Percentiles rank a stretch among this genome's conserved stretches.
These are phyloP conservation scores for Globisporangium paroecandrum DNA, from an alignment of 352 stramenopile genomes.

Conservation along the genomic window DNA sequence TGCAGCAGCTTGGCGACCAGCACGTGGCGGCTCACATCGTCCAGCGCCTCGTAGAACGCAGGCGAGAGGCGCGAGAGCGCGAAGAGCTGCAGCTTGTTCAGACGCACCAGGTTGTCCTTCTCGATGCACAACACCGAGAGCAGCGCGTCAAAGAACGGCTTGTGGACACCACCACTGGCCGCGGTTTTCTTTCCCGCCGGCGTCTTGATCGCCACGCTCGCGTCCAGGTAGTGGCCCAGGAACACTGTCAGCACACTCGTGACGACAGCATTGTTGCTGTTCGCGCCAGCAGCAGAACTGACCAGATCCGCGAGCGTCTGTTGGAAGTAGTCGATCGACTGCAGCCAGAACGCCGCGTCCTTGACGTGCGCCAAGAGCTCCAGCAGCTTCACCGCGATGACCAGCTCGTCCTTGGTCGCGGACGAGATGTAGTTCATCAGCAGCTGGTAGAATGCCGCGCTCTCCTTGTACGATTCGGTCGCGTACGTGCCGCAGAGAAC, in stretches of 20 bases:
- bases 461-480: constrained; percentile 22
- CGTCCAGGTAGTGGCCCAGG: constrained; percentile 53
- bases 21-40: constrained; percentile 44
- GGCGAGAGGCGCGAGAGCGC: constrained; percentile 37
- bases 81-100: constrained; percentile 45
- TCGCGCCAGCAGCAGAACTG: neutral
- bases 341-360: constrained; percentile 48
- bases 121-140: constrained; percentile 44
- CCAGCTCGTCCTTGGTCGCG: constrained; percentile 37
- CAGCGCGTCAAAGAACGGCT: constrained; percentile 54
- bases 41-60: constrained; percentile 42
- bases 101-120: constrained; percentile 22
- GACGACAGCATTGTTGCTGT: constrained; percentile 4
- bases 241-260: constrained; percentile 45
- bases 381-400: constrained; percentile 55
- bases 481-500: constrained; percentile 51
- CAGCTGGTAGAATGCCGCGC: constrained; percentile 38
- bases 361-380: constrained; percentile 58
- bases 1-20: constrained; percentile 47
- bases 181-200: constrained; percentile 23
- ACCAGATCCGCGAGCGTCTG: constrained; percentile 36
- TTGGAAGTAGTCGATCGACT: constrained; percentile 63
- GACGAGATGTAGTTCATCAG: constrained; percentile 49
- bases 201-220: constrained; percentile 24
- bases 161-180: constrained; percentile 25